A percentile compares a stretch with the other conserved stretches of the same genome.
These are phyloP conservation scores for Yarrowia sp. DNA, from an alignment of 805 yeast genomes.

Conservation along the genomic window DNA sequence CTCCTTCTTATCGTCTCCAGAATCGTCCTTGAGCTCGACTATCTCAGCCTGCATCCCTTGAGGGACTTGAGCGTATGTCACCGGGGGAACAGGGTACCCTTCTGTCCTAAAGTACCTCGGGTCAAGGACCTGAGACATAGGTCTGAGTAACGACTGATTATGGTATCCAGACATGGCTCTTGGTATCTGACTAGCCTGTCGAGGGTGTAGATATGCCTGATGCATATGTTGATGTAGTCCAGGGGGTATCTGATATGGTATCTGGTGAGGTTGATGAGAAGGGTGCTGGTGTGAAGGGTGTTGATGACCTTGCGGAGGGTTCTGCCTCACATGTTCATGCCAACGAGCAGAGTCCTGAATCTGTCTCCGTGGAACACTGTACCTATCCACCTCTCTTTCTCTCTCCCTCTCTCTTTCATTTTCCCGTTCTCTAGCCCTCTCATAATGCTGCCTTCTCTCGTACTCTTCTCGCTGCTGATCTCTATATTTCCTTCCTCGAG, in stretches of 20 bases:
- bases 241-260: conserved; percentile 2
- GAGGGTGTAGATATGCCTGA: background rate
- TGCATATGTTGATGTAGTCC: background rate
- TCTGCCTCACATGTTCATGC: conserved; percentile 27
- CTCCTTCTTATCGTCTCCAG: background rate
- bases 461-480: conserved; percentile 23
- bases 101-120: conserved; percentile 13
- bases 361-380: conserved; percentile 15
- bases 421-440: conserved; percentile 3
- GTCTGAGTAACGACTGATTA: conserved; percentile 19
- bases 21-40: conserved; percentile 22
- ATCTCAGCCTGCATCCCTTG: conserved; percentile 20
- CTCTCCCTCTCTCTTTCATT: background rate
- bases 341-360: conserved; percentile 13
- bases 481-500: conserved; percentile 5
- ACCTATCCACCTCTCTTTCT: conserved; percentile 5
- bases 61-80: conserved; percentile 2
- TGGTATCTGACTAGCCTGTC: background rate
- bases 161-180: conserved; percentile 2
- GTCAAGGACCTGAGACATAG: conserved; percentile 9
- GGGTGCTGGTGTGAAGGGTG: background rate
- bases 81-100: conserved; percentile 16
- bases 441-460: conserved; percentile 23
- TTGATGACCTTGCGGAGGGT: background rate
- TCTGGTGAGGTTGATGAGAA: background rate